Conservation (phyloP, 768 basidiomycete genomes). For the Tylopilus subfusipes region DNA sequence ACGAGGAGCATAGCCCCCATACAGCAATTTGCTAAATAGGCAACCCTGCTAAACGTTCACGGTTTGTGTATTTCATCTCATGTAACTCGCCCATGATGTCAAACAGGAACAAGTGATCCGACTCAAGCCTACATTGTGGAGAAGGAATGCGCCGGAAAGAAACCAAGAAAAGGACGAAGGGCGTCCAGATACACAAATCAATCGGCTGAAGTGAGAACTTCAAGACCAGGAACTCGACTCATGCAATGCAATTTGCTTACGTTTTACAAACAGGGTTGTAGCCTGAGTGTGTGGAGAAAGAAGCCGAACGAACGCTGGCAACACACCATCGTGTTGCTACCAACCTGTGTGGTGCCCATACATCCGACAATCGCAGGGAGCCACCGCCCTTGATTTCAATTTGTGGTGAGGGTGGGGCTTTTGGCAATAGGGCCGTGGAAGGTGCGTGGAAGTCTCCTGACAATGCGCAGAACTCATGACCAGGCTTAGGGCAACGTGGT, state of each 20-base stretch:
- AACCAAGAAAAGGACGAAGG: not conserved
- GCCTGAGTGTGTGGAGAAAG: slow-evolving; percentile 2
- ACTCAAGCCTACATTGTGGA: not conserved
- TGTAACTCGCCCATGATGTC: not conserved
- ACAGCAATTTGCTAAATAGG: slow-evolving; percentile 8
- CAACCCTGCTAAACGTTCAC: not conserved
- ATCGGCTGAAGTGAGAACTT: not conserved
- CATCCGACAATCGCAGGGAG: slow-evolving; percentile 9
- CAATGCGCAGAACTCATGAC: not conserved
- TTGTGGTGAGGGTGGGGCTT: not conserved
- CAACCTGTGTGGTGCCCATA: slow-evolving; percentile 5
- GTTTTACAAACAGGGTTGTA: slow-evolving; percentile 5
- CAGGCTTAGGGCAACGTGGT: not conserved
- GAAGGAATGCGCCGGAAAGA: not conserved
- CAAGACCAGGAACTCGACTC: not conserved
- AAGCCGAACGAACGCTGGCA: not conserved
- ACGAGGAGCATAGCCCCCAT: slow-evolving; percentile 5
- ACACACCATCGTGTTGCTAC: not conserved
- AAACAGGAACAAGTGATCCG: not conserved
- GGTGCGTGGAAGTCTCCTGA: not conserved
- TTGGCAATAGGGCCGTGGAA: not conserved
- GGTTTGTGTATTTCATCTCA: slow-evolving; percentile 4
- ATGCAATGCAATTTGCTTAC: slow-evolving; percentile 1
- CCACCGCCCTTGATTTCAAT: slow-evolving; percentile 8
- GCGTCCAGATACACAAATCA: slow-evolving; percentile 1